Base-by-base conservation (phyloP, 179 eudicot species). In the Silene noctiflora region DNA sequence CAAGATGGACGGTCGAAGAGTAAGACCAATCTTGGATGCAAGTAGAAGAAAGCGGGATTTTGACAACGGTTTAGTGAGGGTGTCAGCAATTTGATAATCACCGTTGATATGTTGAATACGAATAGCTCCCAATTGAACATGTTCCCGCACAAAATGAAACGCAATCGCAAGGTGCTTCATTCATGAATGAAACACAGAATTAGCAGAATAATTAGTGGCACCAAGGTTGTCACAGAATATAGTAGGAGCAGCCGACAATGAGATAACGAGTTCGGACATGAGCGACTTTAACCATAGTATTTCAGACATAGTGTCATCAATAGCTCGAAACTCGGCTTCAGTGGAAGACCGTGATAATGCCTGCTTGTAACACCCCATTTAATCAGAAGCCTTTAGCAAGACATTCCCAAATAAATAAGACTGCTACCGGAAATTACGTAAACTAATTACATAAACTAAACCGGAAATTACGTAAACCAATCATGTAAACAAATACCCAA, bases 1-100 rank as follows among this genome's bases (percentile, higher is more conserved):
- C 73, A 69, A 69, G 46, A 69, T 69, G 59, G 73, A 35, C 55
- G 60, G 59, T 70, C 73, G 12, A n/a, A 16, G 58, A 42, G 51
- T 21, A 9, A 48, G 51, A 3, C 73, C 59, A 70, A 70, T 70
- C 51, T 69, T 69, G 56, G 56, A 69, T 3, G 22, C 1, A 5
- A 69, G 24, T 3, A 24, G 11, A n/a, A 53, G 21, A 1, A 70
- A n/a, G 1, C 60, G 59, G 0, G 60, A 16, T n/a, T 10, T 16
- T 1, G 73, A n/a, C n/a, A 70, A 20, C 13, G 73, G 73, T 7
- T 46, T 70, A 0, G 73, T 70, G 0, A 70, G 31, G 20, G 2
- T 21, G 6, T 70, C 60, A 20, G 59, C 59, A 4, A 70, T 58
- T 24, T 48, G 60, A 6, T 70, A 8, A 20, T 48, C 73, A 20